Evolutionary conservation across 805 yeast genomes (phyloP), one percentile per base, ranked within the genome.

Genomic region (Novakomyces olei): DNA sequence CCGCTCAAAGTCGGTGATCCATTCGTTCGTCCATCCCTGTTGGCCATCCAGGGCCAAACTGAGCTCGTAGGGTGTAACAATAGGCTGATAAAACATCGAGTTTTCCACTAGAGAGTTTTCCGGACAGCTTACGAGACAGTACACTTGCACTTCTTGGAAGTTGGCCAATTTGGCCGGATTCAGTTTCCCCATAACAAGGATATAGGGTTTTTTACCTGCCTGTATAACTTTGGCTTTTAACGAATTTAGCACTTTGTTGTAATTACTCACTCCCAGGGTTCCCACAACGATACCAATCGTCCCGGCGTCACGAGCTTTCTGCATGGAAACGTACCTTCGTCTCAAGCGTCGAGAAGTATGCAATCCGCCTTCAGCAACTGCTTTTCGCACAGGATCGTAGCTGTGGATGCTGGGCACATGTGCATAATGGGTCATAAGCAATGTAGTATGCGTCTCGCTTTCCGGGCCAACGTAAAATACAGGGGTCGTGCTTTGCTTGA

Each of bases 101-200:
- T 56, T 57, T 36, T 72, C 68, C 49, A 85, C 93, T 9, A 88
- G 51, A 24, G 85, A 70, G 16, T 85, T 73, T 4, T 98, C 98
- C 34, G 91, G 83, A 50, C 98, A 88, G 0, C 98, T 98, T 9
- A 88, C 53, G 8, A 88, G 67, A 46, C 92, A 83, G 96, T 98
- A 88, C 15, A 78, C 64, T 43, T 88, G 96, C 9, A 88, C 67
- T n/a, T 69, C 72, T 39, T 85, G 98, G 48, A 88, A 88, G 50
- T 88, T 88, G 6, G 96, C 98, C 33, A 88, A 58, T 46, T 88
- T 88, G 17, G 98, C 93, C 14, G 88, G 95, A 46, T 88, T 88
- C 6, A 96, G 96, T 50, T 88, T 88, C 7, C 98, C 98, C 3
- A 88, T 96, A 3, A 83, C 96, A 55, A 88, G 81, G 48, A 80